Percentiles rank a stretch among this genome's conserved stretches.
Conservation (phyloP, 768 basidiomycete species). For the Russula sp. region DNA sequence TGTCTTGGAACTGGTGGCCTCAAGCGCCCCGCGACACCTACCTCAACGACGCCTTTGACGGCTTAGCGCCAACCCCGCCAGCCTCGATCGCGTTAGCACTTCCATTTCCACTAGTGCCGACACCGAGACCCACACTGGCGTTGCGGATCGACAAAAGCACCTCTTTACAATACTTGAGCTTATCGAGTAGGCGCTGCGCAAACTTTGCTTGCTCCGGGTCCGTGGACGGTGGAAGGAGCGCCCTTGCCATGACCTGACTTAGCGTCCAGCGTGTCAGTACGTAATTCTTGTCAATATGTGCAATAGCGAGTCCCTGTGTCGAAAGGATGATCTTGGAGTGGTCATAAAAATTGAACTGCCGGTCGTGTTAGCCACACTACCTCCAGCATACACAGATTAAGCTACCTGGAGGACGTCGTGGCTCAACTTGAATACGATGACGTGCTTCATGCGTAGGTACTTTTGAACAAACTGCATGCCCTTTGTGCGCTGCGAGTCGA, state of each 20-base stretch:
- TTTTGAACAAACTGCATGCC: slow-evolving; percentile 97
- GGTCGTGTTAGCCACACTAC: slow-evolving; percentile 14
- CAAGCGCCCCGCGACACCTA: background rate
- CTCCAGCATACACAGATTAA: background rate
- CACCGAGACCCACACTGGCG: slow-evolving; percentile 44
- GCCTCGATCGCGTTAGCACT: slow-evolving; percentile 8
- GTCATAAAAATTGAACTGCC: slow-evolving; percentile 97
- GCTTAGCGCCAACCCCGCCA: slow-evolving; percentile 8
- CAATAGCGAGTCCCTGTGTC: slow-evolving; percentile 70
- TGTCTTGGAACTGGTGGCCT: background rate
- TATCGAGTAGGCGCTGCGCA: slow-evolving; percentile 63
- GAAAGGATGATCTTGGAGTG: slow-evolving; percentile 94
- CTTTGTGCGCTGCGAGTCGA: slow-evolving; percentile 60
- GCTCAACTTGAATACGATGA: slow-evolving; percentile 94
- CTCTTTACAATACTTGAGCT: slow-evolving; percentile 85
- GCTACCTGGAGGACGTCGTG: slow-evolving; percentile 92
- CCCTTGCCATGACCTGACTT: slow-evolving; percentile 61
- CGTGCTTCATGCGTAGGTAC: slow-evolving; percentile 94
- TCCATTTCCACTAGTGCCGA: background rate
- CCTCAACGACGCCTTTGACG: slow-evolving; percentile 19
- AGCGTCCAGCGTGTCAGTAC: slow-evolving; percentile 70
- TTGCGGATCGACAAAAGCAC: slow-evolving; percentile 69
- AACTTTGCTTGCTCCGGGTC: slow-evolving; percentile 60
- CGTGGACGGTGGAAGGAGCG: slow-evolving; percentile 42
- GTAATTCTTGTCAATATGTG: slow-evolving; percentile 90